Evolutionary conservation across 495 filamentous ascomycete species (phyloP), one percentile per base, ranked within the genome.

Genomic region (Penicillium herquei): DNA sequence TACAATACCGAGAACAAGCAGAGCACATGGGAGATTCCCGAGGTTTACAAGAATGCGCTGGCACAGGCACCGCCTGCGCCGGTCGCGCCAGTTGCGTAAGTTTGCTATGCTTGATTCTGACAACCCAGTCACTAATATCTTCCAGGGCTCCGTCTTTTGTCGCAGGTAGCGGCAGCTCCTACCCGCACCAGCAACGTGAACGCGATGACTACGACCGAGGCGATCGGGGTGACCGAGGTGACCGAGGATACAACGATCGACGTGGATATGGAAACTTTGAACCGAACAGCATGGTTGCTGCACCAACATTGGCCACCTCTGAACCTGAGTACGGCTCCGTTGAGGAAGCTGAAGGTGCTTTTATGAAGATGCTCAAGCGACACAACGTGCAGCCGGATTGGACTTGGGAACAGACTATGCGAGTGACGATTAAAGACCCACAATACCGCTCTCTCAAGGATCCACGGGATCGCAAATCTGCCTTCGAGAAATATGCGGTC

Each of bases 21-120:
- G 73, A 98, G 90, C 70, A 89, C 89, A 47, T 98, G 94, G 94
- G 87, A 92, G 54, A 95, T 96, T 81, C 93, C 93, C 50, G 88
- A 91, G 43, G 85, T 80, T 50, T 92, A 91, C 76, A 91, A 88
- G 62, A 70, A 83, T 68, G 80, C 90, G 64, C 72, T 86, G 68
- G 75, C 87, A 65, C 83, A 72, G 73, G 80, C 55, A 41, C 58
- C 78, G 40, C 69, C 68, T 14, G 72, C 79, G 51, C 65, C 78
- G 39, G 33, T 14, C 4, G 35, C 44, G 10, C 58, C 76, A 57
- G 78, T 80, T 55, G 82, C 81, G 90, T 92, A 80, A 77, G 87
- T 75, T 6, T 6, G n/a, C 11, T 44, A 30, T 32, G 3, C 2
- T 11, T 33, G 4, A 13, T 9, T 51, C 13, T 18, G 34, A 37